Base-by-base conservation (phyloP, 2,329 filamentous ascomycete genomes). In the Mycosphaerella arachidis region DNA sequence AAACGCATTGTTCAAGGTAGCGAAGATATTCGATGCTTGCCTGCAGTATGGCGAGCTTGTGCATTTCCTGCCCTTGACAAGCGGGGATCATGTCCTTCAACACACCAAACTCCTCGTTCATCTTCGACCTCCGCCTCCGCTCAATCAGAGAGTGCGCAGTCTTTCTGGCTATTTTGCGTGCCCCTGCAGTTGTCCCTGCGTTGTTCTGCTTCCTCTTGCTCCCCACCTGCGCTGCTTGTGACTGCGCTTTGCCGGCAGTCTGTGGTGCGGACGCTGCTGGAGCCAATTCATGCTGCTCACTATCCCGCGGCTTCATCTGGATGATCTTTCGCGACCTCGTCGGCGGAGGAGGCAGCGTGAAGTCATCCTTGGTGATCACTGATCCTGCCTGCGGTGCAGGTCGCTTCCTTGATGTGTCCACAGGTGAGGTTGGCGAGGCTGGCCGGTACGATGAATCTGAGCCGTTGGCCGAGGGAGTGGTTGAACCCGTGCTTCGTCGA, bases 21-120 rank as follows among this genome's bases (percentile, higher is more conserved):
- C 90, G 88, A 64, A 97, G 86, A 69, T 99, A 97, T 69, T 97
- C 94, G 62, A 97, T 97, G 51, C 92, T 94, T 5, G 93, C 93
- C 92, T 97, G 92, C 54, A 97, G 78, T 67, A 97, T 97, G 16
- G 92, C 92, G 59, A 97, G 79, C 77, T 99, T 99, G 76, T 97
- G 94, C 94, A 97, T 97, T 71, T 97, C 93, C 66, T 87, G 84
- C 6, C 92, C 92, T n/a, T 84, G 86, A 74, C 94, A 97, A 1
- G 94, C 93, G 0, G 94, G 94, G 59, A 97, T 95, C 90, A 99
- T 92, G 69, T 88, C 85, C 77, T 97, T 97, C 66, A 97, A 78
- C 16, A 95, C 89, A 1, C 86, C 89, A 77, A 97, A 97, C 77
- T 97, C 94, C 74, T 97, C 93, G 68, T 99, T 97, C 93, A 97